Evolutionary conservation across 2,329 filamentous ascomycete species (phyloP).

Genomic region (Fusarium torulosum): DNA sequence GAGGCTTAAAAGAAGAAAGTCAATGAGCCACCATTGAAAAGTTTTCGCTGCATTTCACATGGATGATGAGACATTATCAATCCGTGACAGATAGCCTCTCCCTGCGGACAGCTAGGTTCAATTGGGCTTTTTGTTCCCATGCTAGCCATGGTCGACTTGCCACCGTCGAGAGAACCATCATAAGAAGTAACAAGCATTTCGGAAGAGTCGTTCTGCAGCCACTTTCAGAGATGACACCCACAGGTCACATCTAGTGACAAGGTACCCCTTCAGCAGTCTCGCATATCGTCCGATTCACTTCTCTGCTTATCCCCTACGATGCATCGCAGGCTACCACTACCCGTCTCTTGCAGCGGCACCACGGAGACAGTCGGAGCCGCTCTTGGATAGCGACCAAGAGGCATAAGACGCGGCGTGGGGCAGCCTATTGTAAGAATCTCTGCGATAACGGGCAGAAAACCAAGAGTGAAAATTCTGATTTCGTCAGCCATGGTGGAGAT

Average conservation of each 20-base stretch:
- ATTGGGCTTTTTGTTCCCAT: neutral
- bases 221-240: neutral
- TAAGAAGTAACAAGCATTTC: slow-evolving; percentile 9
- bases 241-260: slow-evolving; percentile 6
- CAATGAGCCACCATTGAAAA: slow-evolving; percentile 13
- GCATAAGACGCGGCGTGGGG: slow-evolving; percentile 41
- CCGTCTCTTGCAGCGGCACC: slow-evolving; percentile 7
- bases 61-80: slow-evolving; percentile 18
- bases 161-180: slow-evolving; percentile 26
- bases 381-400: slow-evolving; percentile 23
- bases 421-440: slow-evolving; percentile 24
- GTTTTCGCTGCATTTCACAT: neutral
- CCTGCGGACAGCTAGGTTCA: neutral
- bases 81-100: slow-evolving; percentile 8
- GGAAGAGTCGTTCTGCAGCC: slow-evolving; percentile 6
- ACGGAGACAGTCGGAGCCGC: slow-evolving; percentile 45
- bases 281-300: slow-evolving; percentile 33
- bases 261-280: slow-evolving; percentile 13
- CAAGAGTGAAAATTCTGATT: slow-evolving; percentile 34
- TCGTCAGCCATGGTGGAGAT: slow-evolving; percentile 39
- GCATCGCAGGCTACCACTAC: slow-evolving; percentile 30
- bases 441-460: slow-evolving; percentile 11
- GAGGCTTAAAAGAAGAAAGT: slow-evolving; percentile 14
- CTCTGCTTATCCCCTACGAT: slow-evolving; percentile 29
- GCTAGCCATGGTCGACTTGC: slow-evolving; percentile 1